Evolutionary conservation across 305 asterid genomes (phyloP).

Genomic region (Petunia hybrid): DNA sequence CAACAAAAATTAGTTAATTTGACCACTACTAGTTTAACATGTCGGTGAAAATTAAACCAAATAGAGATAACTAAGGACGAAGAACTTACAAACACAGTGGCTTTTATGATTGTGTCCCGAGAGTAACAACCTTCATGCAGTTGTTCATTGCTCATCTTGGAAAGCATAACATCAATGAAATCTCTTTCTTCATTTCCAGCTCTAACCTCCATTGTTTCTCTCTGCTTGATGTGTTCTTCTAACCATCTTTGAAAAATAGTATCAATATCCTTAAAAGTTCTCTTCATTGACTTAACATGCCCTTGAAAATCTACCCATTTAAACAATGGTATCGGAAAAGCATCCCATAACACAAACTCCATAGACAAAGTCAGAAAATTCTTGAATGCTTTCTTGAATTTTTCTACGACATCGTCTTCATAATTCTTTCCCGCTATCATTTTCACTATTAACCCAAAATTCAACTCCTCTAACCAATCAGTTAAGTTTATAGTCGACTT

Average conservation of each 20-base stretch:
- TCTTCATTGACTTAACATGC: constrained; percentile 7
- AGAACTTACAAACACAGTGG: constrained; percentile 11
- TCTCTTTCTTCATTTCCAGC: not conserved
- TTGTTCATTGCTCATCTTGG: constrained; percentile 15
- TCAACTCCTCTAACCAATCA: constrained; percentile 29
- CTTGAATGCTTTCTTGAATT: constrained; percentile 20
- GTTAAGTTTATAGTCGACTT: not conserved
- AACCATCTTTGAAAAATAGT: constrained; percentile 24
- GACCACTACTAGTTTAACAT: too few species aligned
- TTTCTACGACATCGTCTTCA: not conserved
- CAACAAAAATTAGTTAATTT: too few species aligned
- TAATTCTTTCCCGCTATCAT: constrained; percentile 29
- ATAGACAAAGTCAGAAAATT: constrained; percentile 17
- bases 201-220: not conserved
- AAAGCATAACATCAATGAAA: constrained; percentile 28
- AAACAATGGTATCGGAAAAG: constrained; percentile 12
- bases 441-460: constrained; percentile 1
- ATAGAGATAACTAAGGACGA: not conserved
- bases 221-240: not conserved
- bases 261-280: constrained; percentile 15
- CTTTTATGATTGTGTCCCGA: constrained; percentile 17
- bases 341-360: constrained; percentile 24
- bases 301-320: constrained; percentile 32
- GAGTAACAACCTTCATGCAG: not conserved
- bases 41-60: too few species aligned